Percentiles rank a stretch among this genome's conserved stretches.
These are phyloP conservation scores for Alternaria viburni DNA, from an alignment of 2,329 filamentous ascomycete species.

Conservation along the genomic window DNA sequence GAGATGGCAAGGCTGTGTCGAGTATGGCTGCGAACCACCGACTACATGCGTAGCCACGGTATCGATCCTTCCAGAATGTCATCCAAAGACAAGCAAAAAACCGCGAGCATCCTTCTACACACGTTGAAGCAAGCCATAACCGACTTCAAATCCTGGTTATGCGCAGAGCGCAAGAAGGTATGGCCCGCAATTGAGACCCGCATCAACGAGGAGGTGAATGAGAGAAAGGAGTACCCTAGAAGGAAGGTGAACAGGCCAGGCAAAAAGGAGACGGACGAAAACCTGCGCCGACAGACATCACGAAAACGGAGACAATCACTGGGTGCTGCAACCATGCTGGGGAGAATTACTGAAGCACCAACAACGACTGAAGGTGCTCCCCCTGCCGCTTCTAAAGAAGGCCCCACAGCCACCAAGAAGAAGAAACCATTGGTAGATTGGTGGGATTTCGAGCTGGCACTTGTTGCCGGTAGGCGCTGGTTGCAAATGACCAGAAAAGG, in stretches of 20 bases:
- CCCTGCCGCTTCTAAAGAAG: too few species aligned
- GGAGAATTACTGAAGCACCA: background rate
- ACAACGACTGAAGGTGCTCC: background rate
- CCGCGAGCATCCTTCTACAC: background rate
- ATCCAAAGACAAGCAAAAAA: accelerated
- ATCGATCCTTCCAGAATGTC: background rate
- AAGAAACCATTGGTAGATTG: background rate
- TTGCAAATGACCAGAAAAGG: background rate
- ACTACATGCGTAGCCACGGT: background rate
- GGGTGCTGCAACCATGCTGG: background rate
- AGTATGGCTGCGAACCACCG: background rate
- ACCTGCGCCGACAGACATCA: background rate
- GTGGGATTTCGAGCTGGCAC: background rate
- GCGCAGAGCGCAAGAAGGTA: background rate
- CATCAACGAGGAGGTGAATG: background rate
- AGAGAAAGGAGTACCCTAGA: background rate
- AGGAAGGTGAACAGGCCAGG: background rate
- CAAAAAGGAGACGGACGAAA: background rate
- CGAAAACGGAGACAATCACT: background rate
- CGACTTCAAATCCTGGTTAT: background rate
- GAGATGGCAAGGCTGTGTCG: background rate
- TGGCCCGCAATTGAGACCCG: background rate
- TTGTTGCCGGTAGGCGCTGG: background rate
- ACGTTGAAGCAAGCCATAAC: background rate
- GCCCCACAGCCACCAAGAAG: accelerated